These are phyloP conservation scores for Westerdykella sp. DNA, from an alignment of 2,329 filamentous ascomycete genomes.

Conservation along the genomic window DNA sequence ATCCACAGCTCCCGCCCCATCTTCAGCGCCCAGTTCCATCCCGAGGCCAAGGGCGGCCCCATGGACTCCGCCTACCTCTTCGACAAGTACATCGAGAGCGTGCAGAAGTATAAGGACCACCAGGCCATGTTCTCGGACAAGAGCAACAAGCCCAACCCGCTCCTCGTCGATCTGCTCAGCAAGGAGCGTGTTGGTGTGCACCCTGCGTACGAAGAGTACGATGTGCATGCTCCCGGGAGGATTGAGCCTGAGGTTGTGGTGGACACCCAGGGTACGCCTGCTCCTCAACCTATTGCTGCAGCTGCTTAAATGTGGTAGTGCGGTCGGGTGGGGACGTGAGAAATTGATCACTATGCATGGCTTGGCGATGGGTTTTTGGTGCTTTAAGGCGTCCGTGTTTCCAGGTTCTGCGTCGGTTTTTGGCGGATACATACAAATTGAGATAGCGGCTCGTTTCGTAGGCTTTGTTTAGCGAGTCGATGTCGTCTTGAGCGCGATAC, in stretches of 20 bases:
- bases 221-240: conserved; percentile 24
- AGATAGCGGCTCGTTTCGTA: too few relatives aligned
- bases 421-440: too few relatives aligned
- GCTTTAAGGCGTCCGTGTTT: background rate
- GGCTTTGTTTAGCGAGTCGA: too few relatives aligned
- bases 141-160: conserved; percentile 79
- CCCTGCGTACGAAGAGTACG: conserved; percentile 34
- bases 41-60: conserved; percentile 94
- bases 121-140: conserved; percentile 67
- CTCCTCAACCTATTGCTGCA: conserved; percentile 30
- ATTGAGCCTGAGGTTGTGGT: conserved; percentile 25
- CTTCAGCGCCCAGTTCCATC: conserved; percentile 98
- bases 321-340: conserved; percentile 1
- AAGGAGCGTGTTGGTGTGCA: conserved; percentile 90
- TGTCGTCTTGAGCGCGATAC: too few relatives aligned
- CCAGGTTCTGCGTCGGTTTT: background rate
- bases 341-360: background rate
- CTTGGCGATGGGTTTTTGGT: background rate
- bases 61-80: conserved; percentile 95
- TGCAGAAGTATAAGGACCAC: conserved; percentile 80
- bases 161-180: conserved; percentile 83
- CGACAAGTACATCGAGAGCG: conserved; percentile 89
- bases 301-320: conserved; percentile 15
- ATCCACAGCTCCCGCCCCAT: conserved; percentile 94
- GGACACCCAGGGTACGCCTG: conserved; percentile 23